Base-by-base conservation (phyloP, 306 rosid species). In the Canavalia gladiata region DNA sequence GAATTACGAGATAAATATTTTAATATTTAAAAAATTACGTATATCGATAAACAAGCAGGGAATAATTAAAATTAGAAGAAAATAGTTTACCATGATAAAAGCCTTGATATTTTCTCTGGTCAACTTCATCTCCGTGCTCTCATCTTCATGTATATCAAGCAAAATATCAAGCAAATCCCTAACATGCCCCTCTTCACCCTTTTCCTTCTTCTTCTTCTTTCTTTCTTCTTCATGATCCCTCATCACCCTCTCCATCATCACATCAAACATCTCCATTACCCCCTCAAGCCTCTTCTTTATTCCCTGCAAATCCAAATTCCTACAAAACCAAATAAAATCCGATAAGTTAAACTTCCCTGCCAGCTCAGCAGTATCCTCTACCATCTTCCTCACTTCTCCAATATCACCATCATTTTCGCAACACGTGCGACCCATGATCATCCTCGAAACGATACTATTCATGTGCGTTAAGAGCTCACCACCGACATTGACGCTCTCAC, bases 61-160 rank as follows among this genome's bases (percentile, higher is more conserved):
- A 25, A 18, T 4, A 37, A 6, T 35, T 2, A 3, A 47, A 9
- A 28, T 31, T 7, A 35, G 6, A 28, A 34, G 6, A 42, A 1
- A 9, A 1, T 12, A 25, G 37, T 63, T 74, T 83, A 91, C 94
- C 92, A 90, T 5, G 76, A 91, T 81, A 30, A 91, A 90, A 74
- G 96, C 91, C 75, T 93, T 90, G 10, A 93, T 84, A 80, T 91
- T 90, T 3, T 84, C 90, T 52, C 75, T 84, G 0, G 80, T 86
- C 74, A 91, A 76, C 5, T 57, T 86, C 7, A 87, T 76, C 81
- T 93, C 90, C 4, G 84, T 77, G 28, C 45, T 78, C 11, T 84
- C 81, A 54, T 91, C 89, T 58, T 86, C 85, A 65, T 84, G 84
- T 41, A 83, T 85, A 11, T 84, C 84, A 28, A 91, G 78, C 63